Base-by-base conservation (phyloP, 2,329 filamentous ascomycete species). In the Capronia epimyces region DNA sequence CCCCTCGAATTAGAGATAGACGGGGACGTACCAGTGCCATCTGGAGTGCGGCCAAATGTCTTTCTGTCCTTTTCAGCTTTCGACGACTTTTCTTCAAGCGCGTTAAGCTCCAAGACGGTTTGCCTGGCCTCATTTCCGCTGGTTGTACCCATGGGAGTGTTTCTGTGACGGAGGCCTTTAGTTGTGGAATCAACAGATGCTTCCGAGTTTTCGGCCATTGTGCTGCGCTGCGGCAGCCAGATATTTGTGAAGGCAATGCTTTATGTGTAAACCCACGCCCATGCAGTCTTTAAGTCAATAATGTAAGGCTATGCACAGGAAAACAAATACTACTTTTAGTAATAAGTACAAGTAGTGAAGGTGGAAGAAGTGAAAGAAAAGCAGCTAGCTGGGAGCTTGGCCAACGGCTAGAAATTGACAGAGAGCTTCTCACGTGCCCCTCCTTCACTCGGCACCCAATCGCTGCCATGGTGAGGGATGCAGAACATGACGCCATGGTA, bases 21-120 rank as follows among this genome's bases (percentile, higher is more conserved):
- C 15, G 31, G 34, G 36, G 16, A 76, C 87, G 70, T 79, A 96
- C 91, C 83, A 71, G 81, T 94, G 64, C 91, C 91, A 71, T 90
- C 86, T 24, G 88, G 88, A 12, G 91, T 96, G 59, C 90, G 83
- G 49, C 91, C 91, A 75, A 87, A 95, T 0, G 89, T 95, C 75
- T 88, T 91, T 67, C 82, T 83, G 55, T 78, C 71, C 55, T 78
- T 76, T 54, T 64, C 63, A 57, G 71, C 63, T 56, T 75, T 73
- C 59, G 71, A 67, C 2, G 66, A 62, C 48, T 68, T 69, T 46
- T 73, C 70, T 52, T 70, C 62, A 13, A 69, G 60, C 53, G 75
- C 71, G 55, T 78, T 78, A 58, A 78, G 63, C 57, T 75, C 69
- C 50, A 73, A 63, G 25, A 77, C 75, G 49, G 71, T 69, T 52